Base-by-base conservation (phyloP, 2,329 filamentous ascomycete species). In the Fusarium anguioides region DNA sequence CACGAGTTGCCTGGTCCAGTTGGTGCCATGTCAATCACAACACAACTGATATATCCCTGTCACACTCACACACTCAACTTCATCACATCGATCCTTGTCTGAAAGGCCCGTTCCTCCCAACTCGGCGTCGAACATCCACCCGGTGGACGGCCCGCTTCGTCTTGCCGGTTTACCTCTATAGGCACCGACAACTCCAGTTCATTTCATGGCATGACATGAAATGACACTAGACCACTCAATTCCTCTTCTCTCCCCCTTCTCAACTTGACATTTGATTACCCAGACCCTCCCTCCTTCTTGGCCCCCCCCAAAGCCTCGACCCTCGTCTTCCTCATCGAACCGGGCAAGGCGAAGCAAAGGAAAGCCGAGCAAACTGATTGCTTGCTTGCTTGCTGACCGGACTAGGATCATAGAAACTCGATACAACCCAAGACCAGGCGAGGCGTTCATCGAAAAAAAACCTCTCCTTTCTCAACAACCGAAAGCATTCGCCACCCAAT, bases 211-310 rank as follows among this genome's bases (percentile, higher is more conserved):
- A 35, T 26, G 46, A 15, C 24, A 53, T 53, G 51, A 15, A 33
- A 51, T 40, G 17, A 41, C 49, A 17, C 53, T 20, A 42, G 45
- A 37, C 26, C 54, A 60, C 23, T 21, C 10, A 40, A 69, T 72
- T 62, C 33, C 67, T 66, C 68, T 64, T 71, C 37, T 45, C 67
- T 64, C 70, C 70, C 62, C 68, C 62, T 72, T 68, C 65, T 48
- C 24, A 26, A 49, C 40, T 47, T 33, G 44, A 33, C 36, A 41
- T 41, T 61, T 49, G 51, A 61, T 59, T 64, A 29, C 45, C 56
- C 40, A 56, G 31, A 59, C 67, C 48, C 61, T 54, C 61, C 27
- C 42, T 42, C 63, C 46, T 48, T 45, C 48, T 36, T 61, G 47
- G 35, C 56, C 35, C 44, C 31, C 26, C 35, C 44, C 31, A 21